Evolutionary conservation across 441 rosid species (phyloP).

Genomic region (Adansonia gregorii): DNA sequence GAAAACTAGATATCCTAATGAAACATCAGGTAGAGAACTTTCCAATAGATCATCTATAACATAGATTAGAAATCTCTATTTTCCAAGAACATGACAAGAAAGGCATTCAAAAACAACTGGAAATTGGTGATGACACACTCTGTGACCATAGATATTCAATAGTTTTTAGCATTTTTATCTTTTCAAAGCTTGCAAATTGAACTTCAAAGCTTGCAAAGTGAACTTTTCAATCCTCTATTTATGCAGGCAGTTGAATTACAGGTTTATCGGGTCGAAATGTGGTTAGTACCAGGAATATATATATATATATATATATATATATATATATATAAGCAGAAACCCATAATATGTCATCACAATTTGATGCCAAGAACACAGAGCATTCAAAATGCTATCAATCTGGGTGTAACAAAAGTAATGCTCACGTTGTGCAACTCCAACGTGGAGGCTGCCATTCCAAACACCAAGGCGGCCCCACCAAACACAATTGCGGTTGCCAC

Average conservation of each 20-base stretch:
- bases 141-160: not conserved
- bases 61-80: not conserved
- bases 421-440: slow-evolving; percentile 65
- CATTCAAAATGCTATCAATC: not conserved
- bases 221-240: not conserved
- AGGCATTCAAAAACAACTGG: not conserved
- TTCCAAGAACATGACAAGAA: not conserved
- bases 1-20: not conserved
- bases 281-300: not conserved
- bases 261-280: not conserved
- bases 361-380: not conserved
- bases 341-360: not conserved
- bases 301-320: not conserved
- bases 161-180: not conserved
- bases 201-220: not conserved
- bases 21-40: not conserved
- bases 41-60: not conserved
- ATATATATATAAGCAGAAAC: not conserved
- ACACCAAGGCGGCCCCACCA: slow-evolving; percentile 69
- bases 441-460: slow-evolving; percentile 63
- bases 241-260: not conserved
- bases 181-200: not conserved
- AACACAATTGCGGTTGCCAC: slow-evolving; percentile 74
- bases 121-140: slow-evolving; percentile 6
- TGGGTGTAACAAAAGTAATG: not conserved